Base-by-base conservation (phyloP, 306 rosid genomes). In the Dalbergia oliveri region DNA sequence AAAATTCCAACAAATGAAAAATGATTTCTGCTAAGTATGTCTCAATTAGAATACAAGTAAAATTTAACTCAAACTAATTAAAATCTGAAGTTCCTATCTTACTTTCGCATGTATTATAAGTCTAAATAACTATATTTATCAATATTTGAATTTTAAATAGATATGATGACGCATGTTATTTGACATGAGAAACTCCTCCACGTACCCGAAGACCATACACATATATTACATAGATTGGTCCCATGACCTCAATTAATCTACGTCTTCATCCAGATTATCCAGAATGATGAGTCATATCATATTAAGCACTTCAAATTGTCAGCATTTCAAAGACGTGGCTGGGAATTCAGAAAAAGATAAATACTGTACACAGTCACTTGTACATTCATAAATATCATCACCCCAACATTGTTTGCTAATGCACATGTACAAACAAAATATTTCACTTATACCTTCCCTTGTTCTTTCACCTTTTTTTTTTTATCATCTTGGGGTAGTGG, bases 401-500 rank as follows among this genome's bases (percentile, higher is more conserved):
- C 69, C 67, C 60, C 60, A 54, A 54, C 60, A 73, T 69, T 35
- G 18, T 23, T 75, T 21, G 19, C 10, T 54, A 59, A 13, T 75
- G 23, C 64, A 63, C 66, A 78, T 61, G 63, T 21, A 65, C 74
- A 54, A 54, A 54, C 26, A 54, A 54, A 54, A 54, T 8, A 71
- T 14, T 9, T 66, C 5, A 16, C 54, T 57, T 43, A 35, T 51
- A 37, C 72, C 15, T 66, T 16, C 21, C 26, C 41, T 69, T 74
- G 31, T 41, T 37, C 41, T 37, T 37, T 26, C 31, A 26, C 31
- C n/a, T 33, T 53, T 64, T 0, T 18, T 0, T 66, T 79, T 67
- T 70, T 35, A 64, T 62, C 74, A 16, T 59, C 33, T 4, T 1
- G 16, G 72, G 35, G 12, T 64, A 77, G 86, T 82, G 87, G 85